Percentiles rank a stretch among this genome's conserved stretches.
These are phyloP conservation scores for Periglandula ipomoeae DNA, from an alignment of 2,329 filamentous ascomycete genomes.

Conservation along the genomic window DNA sequence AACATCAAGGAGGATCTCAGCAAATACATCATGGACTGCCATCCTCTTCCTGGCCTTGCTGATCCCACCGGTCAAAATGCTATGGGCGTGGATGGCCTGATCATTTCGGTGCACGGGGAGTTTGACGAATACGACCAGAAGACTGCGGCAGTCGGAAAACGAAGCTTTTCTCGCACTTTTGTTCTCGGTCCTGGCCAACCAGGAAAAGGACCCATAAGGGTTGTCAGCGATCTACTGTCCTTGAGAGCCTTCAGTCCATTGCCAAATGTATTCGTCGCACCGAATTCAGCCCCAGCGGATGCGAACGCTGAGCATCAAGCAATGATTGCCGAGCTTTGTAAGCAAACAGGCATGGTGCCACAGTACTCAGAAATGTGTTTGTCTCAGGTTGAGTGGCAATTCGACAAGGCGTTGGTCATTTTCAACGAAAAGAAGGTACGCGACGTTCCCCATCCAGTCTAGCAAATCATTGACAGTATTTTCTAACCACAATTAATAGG, in stretches of 20 bases:
- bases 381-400: constrained; percentile 69
- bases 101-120: constrained; percentile 73
- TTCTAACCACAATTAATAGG: constrained; percentile 9
- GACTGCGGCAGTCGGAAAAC: constrained; percentile 49
- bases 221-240: constrained; percentile 71
- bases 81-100: constrained; percentile 65
- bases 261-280: constrained; percentile 30
- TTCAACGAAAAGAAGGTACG: constrained; percentile 69
- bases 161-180: constrained; percentile 77
- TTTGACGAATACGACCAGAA: constrained; percentile 63
- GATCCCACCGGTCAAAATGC: constrained; percentile 57
- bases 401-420: constrained; percentile 61
- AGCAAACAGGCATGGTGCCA: constrained; percentile 70
- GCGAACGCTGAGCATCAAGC: constrained; percentile 47
- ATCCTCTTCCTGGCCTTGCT: constrained; percentile 59
- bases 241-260: constrained; percentile 55
- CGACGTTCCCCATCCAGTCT: neutral
- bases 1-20: constrained; percentile 55
- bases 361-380: constrained; percentile 77
- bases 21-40: constrained; percentile 78
- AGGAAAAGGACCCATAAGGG: constrained; percentile 55
- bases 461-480: neutral
- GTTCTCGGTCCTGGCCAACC: constrained; percentile 66
- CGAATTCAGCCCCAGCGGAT: constrained; percentile 16
- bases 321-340: constrained; percentile 65